These are phyloP conservation scores for Sugiyamaella lignohabitans DNA, from an alignment of 805 yeast genomes.

Conservation along the genomic window DNA sequence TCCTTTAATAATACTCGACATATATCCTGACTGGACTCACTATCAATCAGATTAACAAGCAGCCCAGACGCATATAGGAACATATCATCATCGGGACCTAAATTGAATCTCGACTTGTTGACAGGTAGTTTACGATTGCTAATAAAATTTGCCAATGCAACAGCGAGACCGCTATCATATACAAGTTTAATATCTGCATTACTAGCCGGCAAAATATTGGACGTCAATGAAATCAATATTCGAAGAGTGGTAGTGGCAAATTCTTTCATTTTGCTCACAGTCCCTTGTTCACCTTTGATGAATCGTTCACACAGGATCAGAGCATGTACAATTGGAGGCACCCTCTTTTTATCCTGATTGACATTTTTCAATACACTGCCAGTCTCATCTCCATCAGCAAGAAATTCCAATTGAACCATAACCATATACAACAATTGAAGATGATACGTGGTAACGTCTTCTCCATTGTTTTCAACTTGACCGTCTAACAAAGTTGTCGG, in stretches of 20 bases:
- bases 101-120: background rate
- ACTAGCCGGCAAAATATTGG: background rate
- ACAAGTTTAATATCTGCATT: background rate
- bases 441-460: background rate
- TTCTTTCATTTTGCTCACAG: background rate
- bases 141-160: background rate
- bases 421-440: background rate
- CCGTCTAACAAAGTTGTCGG: no score
- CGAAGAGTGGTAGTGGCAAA: background rate
- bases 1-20: background rate
- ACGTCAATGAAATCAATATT: slow-evolving; percentile 1
- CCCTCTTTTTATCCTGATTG: background rate
- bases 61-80: slow-evolving; percentile 6
- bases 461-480: background rate
- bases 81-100: background rate
- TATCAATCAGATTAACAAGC: slow-evolving; percentile 7
- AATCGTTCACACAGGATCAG: background rate
- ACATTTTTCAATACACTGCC: background rate
- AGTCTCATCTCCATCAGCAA: slow-evolving; percentile 2
- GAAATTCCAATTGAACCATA: slow-evolving; percentile 8
- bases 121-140: no score
- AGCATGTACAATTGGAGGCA: background rate
- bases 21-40: background rate
- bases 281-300: background rate
- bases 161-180: background rate